Percentiles rank a stretch among this genome's conserved stretches.
Conservation (phyloP, 2,329 filamentous ascomycete genomes). For the Paecilomyces niveus region DNA sequence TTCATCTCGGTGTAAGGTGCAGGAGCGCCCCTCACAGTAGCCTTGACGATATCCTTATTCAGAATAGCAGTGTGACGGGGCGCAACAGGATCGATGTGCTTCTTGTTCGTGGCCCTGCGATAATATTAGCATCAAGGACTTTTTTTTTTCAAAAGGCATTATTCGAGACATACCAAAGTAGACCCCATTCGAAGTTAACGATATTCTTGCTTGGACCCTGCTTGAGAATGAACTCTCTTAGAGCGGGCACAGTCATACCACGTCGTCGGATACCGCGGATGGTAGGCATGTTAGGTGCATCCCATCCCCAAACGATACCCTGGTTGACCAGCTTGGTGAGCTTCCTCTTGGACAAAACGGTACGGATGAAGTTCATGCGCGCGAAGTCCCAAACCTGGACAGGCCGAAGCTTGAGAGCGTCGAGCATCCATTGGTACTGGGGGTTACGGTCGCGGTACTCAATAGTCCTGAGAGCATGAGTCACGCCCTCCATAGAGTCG, state of each 20-base stretch:
- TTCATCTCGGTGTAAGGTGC: constrained; percentile 63
- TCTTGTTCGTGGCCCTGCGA: constrained; percentile 55
- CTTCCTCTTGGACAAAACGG: constrained; percentile 46
- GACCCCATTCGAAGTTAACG: constrained; percentile 43
- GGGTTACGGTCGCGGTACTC: constrained; percentile 50
- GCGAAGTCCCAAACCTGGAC: constrained; percentile 48
- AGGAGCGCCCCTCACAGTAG: constrained; percentile 59
- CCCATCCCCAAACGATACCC: constrained; percentile 45
- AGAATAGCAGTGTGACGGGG: constrained; percentile 68
- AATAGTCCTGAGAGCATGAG: constrained; percentile 58
- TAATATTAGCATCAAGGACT: not conserved
- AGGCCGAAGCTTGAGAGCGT: constrained; percentile 38
- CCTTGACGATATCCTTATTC: constrained; percentile 63
- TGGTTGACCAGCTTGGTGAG: constrained; percentile 44
- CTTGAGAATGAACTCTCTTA: constrained; percentile 45
- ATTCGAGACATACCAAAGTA: constrained; percentile 32
- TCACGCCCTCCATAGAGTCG: constrained; percentile 57
- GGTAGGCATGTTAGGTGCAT: constrained; percentile 46
- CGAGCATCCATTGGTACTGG: constrained; percentile 46
- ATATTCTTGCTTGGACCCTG: constrained; percentile 44
- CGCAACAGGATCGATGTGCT: constrained; percentile 70
- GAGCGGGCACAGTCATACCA: constrained; percentile 42
- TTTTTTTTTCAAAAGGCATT: not conserved
- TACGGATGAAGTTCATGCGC: constrained; percentile 46
- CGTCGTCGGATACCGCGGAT: constrained; percentile 44